Evolutionary conservation across 257 asterid species (phyloP).

Genomic region (Fraxinus excelsior): DNA sequence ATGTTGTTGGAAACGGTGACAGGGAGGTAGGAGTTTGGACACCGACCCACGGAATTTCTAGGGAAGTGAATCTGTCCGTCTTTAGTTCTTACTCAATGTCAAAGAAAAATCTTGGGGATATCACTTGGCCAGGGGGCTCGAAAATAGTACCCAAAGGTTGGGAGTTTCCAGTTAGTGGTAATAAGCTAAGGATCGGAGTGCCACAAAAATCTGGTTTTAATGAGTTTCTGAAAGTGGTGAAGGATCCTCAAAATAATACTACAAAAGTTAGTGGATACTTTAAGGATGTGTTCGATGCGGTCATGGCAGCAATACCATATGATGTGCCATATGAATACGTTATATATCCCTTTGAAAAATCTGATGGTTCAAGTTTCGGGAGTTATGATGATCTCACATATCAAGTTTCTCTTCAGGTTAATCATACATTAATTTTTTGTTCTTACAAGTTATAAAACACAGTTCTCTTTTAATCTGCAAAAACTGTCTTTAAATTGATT

Average conservation of each 20-base stretch:
- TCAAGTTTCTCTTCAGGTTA: constrained; percentile 18
- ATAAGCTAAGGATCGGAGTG: constrained; percentile 38
- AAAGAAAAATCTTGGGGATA: constrained; percentile 15
- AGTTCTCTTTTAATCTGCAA: neutral
- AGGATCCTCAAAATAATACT: constrained; percentile 12
- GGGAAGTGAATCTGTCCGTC: neutral
- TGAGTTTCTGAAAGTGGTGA: constrained; percentile 37
- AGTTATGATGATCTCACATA: constrained; percentile 23
- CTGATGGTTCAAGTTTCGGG: neutral
- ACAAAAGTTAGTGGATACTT: constrained; percentile 21
- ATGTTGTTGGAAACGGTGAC: constrained; percentile 35
- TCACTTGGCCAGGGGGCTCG: constrained; percentile 58
- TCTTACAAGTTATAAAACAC: neutral
- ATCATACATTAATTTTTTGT: neutral
- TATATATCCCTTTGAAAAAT: constrained; percentile 7
- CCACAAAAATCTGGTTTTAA: constrained; percentile 42
- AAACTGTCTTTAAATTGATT: neutral
- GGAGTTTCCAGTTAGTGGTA: constrained; percentile 37
- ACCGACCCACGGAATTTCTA: constrained; percentile 5
- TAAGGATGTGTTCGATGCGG: constrained; percentile 34
- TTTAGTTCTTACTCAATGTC: constrained; percentile 3
- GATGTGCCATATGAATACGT: constrained; percentile 14
- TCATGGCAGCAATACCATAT: constrained; percentile 13
- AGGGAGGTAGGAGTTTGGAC: constrained; percentile 41
- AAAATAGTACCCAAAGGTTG: constrained; percentile 46